A percentile compares a stretch with the other conserved stretches of the same genome.
Conservation (phyloP, 768 basidiomycete species). For the Serendipita indica region DNA sequence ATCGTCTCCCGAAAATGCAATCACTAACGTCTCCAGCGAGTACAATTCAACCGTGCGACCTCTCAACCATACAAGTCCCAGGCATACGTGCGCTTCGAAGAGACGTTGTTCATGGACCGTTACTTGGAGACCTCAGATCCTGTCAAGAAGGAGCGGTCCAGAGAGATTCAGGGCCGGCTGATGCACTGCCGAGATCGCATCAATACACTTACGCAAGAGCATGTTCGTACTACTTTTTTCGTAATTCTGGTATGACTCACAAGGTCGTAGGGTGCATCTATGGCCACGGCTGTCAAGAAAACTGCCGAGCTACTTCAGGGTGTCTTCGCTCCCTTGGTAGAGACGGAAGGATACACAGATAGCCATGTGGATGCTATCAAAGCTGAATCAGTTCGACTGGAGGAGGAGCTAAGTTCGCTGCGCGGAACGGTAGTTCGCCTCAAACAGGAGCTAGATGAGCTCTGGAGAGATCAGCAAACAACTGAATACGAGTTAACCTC, state of each 20-base stretch:
- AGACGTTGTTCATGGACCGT: slow-evolving; percentile 80
- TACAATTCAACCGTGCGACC: slow-evolving; percentile 87
- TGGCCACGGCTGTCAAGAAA: slow-evolving; percentile 37
- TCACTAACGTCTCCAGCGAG: slow-evolving; percentile 38
- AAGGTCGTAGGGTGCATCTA: slow-evolving; percentile 41
- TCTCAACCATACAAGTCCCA: slow-evolving; percentile 91
- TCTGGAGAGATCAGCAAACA: slow-evolving; percentile 55
- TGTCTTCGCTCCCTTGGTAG: slow-evolving; percentile 30
- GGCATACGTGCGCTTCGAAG: slow-evolving; percentile 81
- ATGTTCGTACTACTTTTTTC: slow-evolving; percentile 31
- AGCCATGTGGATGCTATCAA: slow-evolving; percentile 33
- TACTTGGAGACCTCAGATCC: slow-evolving; percentile 68
- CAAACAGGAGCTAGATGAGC: slow-evolving; percentile 51
- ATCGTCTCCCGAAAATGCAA: not conserved
- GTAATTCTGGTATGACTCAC: not conserved
- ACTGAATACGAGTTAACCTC: slow-evolving; percentile 82
- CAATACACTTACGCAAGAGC: slow-evolving; percentile 50
- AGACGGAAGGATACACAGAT: slow-evolving; percentile 37
- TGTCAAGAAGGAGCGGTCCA: slow-evolving; percentile 55
- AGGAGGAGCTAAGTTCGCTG: slow-evolving; percentile 41
- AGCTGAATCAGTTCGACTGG: slow-evolving; percentile 38
- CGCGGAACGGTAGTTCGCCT: slow-evolving; percentile 35
- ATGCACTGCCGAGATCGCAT: slow-evolving; percentile 50
- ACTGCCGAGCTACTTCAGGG: slow-evolving; percentile 44
- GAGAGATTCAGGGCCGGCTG: slow-evolving; percentile 53